Evolutionary conservation across 1,139 yeast genomes (phyloP).

Genomic region (Geotrichum citri-aurantii): DNA sequence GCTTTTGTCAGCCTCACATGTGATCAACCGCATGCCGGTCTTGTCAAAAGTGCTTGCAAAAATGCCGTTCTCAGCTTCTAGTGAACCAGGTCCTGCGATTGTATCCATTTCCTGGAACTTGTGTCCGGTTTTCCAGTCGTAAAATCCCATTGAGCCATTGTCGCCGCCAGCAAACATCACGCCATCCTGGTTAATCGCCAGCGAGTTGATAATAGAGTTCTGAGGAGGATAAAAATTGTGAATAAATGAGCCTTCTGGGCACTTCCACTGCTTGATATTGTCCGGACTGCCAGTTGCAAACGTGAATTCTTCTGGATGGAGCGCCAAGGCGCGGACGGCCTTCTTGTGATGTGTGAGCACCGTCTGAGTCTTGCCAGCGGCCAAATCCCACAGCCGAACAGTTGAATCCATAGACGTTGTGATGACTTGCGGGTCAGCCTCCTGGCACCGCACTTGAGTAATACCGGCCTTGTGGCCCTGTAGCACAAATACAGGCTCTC

Average conservation of each 20-base stretch:
- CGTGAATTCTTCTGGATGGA: conserved; percentile 69
- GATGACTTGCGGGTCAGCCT: conserved; percentile 77
- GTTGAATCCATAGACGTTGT: conserved; percentile 84
- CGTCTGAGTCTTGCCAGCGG: conserved; percentile 55
- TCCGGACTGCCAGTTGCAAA: conserved; percentile 80
- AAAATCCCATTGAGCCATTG: conserved; percentile 70
- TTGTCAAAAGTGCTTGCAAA: conserved; percentile 69
- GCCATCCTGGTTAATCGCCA: conserved; percentile 60
- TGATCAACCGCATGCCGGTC: conserved; percentile 73
- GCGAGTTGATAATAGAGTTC: conserved; percentile 59
- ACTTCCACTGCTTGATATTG: conserved; percentile 73
- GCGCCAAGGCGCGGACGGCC: conserved; percentile 65
- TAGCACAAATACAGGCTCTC: conserved; percentile 67
- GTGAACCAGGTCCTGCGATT: conserved; percentile 60
- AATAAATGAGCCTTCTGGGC: conserved; percentile 71
- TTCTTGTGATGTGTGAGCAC: conserved; percentile 79
- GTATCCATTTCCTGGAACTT: conserved; percentile 52
- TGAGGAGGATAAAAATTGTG: conserved; percentile 47
- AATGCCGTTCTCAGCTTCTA: conserved; percentile 62
- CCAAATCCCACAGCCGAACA: conserved; percentile 80
- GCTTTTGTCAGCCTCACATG: conserved; percentile 88
- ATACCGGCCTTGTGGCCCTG: conserved; percentile 79
- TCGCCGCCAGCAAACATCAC: conserved; percentile 80
- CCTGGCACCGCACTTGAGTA: conserved; percentile 59
- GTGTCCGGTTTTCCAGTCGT: conserved; percentile 70